These are phyloP conservation scores for Penicillium sp. DNA, from an alignment of 2,329 filamentous ascomycete genomes.

Conservation along the genomic window DNA sequence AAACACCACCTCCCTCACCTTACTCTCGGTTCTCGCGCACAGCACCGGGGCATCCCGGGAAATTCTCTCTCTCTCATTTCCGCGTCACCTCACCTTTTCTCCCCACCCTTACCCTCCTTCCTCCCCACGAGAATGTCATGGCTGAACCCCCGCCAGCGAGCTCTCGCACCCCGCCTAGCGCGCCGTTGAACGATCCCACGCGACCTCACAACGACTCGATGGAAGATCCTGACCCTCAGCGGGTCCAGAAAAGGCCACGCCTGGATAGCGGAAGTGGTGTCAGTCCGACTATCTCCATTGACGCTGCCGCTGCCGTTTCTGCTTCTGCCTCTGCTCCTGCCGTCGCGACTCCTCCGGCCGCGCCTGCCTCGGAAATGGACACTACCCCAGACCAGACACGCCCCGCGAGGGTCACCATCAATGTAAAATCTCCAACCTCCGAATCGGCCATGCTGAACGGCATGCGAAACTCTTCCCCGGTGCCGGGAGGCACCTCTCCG, in stretches of 20 bases:
- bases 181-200: conserved; percentile 34
- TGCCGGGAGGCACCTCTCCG: conserved; percentile 9
- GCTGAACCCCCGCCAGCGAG: conserved; percentile 49
- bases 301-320: conserved; percentile 19
- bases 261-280: conserved; percentile 48
- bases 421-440: conserved; percentile 43
- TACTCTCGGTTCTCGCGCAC: neutral
- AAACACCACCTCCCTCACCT: neutral
- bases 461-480: conserved; percentile 14
- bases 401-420: conserved; percentile 51
- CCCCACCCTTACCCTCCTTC: neutral
- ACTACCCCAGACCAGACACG: conserved; percentile 34
- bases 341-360: conserved; percentile 23
- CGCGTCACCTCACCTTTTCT: conserved; percentile 1
- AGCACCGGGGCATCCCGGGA: neutral
- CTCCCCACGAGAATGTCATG: conserved; percentile 44
- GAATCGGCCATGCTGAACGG: conserved; percentile 23
- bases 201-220: conserved; percentile 38
- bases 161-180: conserved; percentile 45
- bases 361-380: conserved; percentile 32
- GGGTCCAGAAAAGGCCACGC: conserved; percentile 51
- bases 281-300: conserved; percentile 37
- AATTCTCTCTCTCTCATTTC: neutral
- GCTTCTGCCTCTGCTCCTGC: conserved; percentile 31
- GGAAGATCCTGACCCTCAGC: conserved; percentile 44